A percentile compares a stretch with the other conserved stretches of the same genome.
phyloP scores from a whole-genome alignment of 148 eudicot species.

The Rhododendron griersonianum region DNA sequence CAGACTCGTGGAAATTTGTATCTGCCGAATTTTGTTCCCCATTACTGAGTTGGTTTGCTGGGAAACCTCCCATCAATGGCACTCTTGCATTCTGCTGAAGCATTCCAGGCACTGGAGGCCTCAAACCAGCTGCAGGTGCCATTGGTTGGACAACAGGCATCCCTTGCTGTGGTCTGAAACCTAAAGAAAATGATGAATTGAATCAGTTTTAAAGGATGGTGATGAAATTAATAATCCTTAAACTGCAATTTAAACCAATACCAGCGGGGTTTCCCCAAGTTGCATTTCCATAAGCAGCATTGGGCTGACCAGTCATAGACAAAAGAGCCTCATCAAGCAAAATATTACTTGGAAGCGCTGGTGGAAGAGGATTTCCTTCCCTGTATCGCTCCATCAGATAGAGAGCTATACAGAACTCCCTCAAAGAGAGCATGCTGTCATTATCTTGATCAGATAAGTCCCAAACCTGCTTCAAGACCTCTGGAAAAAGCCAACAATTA shows the following conservation, averaged over 20 bases:
- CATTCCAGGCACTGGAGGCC: slow-evolving; percentile 48
- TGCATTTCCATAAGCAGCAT: slow-evolving; percentile 50
- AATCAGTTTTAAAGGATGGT: neutral
- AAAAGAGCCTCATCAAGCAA: slow-evolving; percentile 83
- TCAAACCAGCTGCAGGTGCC: slow-evolving; percentile 48
- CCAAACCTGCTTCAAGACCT: slow-evolving; percentile 96
- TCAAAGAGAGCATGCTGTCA: slow-evolving; percentile 97
- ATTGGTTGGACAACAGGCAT: slow-evolving; percentile 44
- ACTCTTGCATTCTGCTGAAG: slow-evolving; percentile 42
- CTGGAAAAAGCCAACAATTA: slow-evolving; percentile 31
- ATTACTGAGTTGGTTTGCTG: slow-evolving; percentile 36
- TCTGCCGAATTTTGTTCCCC: slow-evolving; percentile 44
- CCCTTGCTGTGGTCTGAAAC: slow-evolving; percentile 70
- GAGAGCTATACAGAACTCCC: slow-evolving; percentile 90
- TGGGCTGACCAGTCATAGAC: slow-evolving; percentile 77
- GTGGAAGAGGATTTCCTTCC: slow-evolving; percentile 89
- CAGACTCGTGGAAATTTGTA: slow-evolving; percentile 31
- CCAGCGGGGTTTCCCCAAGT: slow-evolving; percentile 69
- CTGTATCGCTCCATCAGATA: slow-evolving; percentile 92
- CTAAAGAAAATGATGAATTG: slow-evolving; percentile 25
- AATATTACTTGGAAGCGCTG: slow-evolving; percentile 69
- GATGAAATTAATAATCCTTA: neutral
- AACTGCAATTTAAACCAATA: slow-evolving; percentile 21
- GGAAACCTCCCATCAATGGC: slow-evolving; percentile 38
- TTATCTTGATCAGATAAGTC: slow-evolving; percentile 95